Evolutionary conservation across 768 basidiomycete species (phyloP).

Genomic region (Lactarius evosmus): DNA sequence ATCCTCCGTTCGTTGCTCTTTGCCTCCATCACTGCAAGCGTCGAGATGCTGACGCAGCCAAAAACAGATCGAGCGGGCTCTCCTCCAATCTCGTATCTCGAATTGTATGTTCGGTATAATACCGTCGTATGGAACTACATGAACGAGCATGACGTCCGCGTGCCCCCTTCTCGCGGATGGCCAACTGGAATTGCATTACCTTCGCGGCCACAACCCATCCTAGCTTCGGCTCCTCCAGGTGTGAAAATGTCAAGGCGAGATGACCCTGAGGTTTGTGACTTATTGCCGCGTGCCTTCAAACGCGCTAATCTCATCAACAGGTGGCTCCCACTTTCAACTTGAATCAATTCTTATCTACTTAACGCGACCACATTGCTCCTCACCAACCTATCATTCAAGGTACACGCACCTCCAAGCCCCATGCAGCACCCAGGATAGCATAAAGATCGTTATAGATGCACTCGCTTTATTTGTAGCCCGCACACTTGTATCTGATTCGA

Average conservation of each 20-base stretch:
- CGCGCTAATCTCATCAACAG: conserved; percentile 6
- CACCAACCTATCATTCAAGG: conserved; percentile 1
- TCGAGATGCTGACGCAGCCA: not conserved
- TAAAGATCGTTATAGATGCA: conserved; percentile 6
- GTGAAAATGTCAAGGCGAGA: conserved; percentile 16
- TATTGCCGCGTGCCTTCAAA: not conserved
- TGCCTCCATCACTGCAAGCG: not conserved
- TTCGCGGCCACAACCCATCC: conserved; percentile 28
- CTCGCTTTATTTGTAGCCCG: conserved; percentile 18
- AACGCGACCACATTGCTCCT: not conserved
- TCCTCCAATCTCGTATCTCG: conserved; percentile 57
- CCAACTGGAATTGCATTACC: conserved; percentile 48
- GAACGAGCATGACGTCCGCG: conserved; percentile 47
- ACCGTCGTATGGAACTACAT: conserved; percentile 57
- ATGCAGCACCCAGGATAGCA: not conserved
- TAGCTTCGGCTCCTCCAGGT: not conserved
- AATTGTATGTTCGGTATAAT: conserved; percentile 64
- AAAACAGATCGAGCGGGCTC: conserved; percentile 48
- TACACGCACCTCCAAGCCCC: conserved; percentile 9
- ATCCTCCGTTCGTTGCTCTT: conserved; percentile 62
- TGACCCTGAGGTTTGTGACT: conserved; percentile 19
- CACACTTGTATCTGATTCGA: conserved; percentile 24
- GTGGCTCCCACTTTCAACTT: conserved; percentile 19
- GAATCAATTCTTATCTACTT: conserved; percentile 18
- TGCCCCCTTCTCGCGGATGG: conserved; percentile 38